phyloP scores from a whole-genome alignment of 805 yeast genomes.

The Pichia cephalocereana region DNA sequence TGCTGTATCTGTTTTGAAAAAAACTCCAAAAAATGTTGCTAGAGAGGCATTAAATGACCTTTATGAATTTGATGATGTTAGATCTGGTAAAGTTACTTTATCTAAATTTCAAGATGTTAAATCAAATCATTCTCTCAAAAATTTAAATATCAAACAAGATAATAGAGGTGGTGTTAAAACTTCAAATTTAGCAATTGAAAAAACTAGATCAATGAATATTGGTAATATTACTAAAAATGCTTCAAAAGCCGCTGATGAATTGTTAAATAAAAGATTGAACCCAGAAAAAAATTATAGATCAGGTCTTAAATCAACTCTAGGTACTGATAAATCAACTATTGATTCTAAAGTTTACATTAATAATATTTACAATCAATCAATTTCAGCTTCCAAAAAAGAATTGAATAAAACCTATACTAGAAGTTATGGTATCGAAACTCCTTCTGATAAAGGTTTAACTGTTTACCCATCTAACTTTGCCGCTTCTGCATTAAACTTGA shows the following conservation, averaged over 20 bases:
- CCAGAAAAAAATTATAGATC: constrained; percentile 30
- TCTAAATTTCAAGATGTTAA: constrained; percentile 16
- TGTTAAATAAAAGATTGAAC: constrained; percentile 36
- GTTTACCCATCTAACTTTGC: constrained; percentile 40
- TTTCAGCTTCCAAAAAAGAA: constrained; percentile 7
- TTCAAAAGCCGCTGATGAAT: constrained; percentile 31
- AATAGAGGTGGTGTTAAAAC: constrained; percentile 21
- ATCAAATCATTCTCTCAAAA: constrained; percentile 11
- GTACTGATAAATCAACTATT: constrained; percentile 23
- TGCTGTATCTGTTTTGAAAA: constrained; percentile 33
- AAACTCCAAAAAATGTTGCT: constrained; percentile 22
- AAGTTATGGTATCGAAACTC: constrained; percentile 30
- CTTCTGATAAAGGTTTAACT: constrained; percentile 26
- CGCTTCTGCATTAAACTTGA: constrained; percentile 37
- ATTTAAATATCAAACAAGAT: constrained; percentile 12
- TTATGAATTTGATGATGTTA: constrained; percentile 35
- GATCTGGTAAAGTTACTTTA: constrained; percentile 30
- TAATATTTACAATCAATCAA: constrained; percentile 10
- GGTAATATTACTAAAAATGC: constrained; percentile 22
- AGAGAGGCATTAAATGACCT: constrained; percentile 31
- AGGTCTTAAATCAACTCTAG: constrained; percentile 18
- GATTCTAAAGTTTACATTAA: constrained; percentile 11
- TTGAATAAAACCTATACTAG: constrained; percentile 12
- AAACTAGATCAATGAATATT: constrained; percentile 24
- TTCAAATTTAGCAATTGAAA: constrained; percentile 21